Conservation (phyloP, 108 stramenopile genomes). For the Conticribra weissflogii region DNA sequence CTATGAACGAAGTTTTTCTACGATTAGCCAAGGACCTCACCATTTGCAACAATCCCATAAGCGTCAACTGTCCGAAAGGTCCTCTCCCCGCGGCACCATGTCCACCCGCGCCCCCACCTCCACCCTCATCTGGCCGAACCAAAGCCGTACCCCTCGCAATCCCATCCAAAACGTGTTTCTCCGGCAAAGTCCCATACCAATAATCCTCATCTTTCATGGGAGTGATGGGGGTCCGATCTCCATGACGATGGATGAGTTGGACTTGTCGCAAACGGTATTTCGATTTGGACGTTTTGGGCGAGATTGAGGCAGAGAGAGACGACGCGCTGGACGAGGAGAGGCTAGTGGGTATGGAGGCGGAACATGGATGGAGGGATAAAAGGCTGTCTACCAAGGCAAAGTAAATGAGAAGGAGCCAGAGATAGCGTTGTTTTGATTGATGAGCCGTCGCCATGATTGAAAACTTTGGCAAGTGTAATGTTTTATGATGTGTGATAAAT, state of each 20-base stretch:
- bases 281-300: not conserved
- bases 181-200: conserved; percentile 62
- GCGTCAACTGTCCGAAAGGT: conserved; percentile 79
- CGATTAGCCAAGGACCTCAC: no score
- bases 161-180: conserved; percentile 47
- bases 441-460: no score
- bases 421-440: no score
- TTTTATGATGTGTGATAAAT: no score
- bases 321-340: not conserved
- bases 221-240: conserved; percentile 85
- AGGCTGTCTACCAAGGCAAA: not conserved
- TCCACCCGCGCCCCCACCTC: not conserved
- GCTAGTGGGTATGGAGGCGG: no score
- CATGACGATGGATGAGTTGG: conserved; percentile 76
- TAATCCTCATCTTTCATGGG: conserved; percentile 69
- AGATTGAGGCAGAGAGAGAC: not conserved
- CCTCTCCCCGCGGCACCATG: conserved; percentile 68
- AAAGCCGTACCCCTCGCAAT: conserved; percentile 52
- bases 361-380: not conserved
- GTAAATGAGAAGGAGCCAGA: not conserved
- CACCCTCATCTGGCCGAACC: conserved; percentile 18
- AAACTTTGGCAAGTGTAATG: no score
- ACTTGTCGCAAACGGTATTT: conserved; percentile 51
- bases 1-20: no score
- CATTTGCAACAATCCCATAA: conserved; percentile 81